Conservation (phyloP, 345 rosid species). For the Eucalyptus victrix region DNA sequence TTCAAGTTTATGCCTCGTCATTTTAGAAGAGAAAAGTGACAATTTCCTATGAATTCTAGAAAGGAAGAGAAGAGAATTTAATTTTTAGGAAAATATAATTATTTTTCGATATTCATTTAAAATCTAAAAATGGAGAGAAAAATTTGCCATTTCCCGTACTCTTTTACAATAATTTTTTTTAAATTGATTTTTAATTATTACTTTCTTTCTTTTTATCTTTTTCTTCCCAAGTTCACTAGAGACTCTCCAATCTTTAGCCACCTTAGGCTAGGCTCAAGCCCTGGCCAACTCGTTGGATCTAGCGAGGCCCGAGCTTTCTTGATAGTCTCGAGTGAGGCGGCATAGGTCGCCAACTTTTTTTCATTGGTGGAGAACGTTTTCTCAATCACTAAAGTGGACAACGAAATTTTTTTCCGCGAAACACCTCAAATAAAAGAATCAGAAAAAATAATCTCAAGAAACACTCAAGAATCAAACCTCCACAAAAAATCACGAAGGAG, state of each 20-base stretch:
- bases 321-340: accelerated
- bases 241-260: no score
- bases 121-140: accelerated
- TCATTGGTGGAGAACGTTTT: accelerated
- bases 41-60: neutral
- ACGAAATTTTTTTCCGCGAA: accelerated
- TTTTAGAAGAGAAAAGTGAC: neutral
- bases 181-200: no score
- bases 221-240: no score
- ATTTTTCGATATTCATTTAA: accelerated
- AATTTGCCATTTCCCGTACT: accelerated
- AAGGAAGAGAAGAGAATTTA: neutral
- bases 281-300: accelerated
- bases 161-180: no score
- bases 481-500: neutral
- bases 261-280: accelerated
- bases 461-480: neutral
- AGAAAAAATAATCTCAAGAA: no score
- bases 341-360: no score
- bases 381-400: no score
- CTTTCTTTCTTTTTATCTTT: no score
- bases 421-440: neutral
- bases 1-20: neutral
- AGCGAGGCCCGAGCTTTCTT: no score
- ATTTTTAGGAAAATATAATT: neutral